phyloP scores from a whole-genome alignment of 768 basidiomycete genomes.

The Crepidotus variabilis region DNA sequence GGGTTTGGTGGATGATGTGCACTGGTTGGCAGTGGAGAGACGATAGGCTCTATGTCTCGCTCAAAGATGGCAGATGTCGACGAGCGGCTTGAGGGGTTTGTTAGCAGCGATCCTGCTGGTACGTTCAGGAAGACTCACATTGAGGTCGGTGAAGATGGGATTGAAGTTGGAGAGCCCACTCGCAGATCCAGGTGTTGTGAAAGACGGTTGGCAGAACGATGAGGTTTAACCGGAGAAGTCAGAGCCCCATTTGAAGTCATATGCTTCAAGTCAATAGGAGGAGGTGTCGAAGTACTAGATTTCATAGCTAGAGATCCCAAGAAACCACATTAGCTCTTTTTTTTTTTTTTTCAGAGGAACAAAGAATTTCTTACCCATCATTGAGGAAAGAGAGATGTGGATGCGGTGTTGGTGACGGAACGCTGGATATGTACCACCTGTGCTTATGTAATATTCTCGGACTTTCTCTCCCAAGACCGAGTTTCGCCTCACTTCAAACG shows the following conservation, averaged over 20 bases:
- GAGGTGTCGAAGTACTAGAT: slow-evolving; percentile 14
- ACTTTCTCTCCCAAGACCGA: background rate
- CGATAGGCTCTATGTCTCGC: slow-evolving; percentile 77
- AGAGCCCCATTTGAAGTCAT: slow-evolving; percentile 46
- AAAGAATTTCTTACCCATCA: background rate
- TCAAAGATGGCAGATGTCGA: slow-evolving; percentile 91
- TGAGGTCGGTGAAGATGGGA: slow-evolving; percentile 77
- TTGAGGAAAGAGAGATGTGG: background rate
- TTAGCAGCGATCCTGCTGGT: slow-evolving; percentile 2
- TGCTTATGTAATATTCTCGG: background rate
- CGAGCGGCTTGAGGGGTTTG: slow-evolving; percentile 43
- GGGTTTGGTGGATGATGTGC: slow-evolving; percentile 47
- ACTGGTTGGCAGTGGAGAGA: slow-evolving; percentile 32
- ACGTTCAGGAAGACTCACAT: slow-evolving; percentile 43
- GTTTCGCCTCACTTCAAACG: background rate
- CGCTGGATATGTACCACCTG: background rate
- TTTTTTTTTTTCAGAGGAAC: background rate
- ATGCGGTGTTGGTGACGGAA: background rate
- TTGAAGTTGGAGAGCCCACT: slow-evolving; percentile 67
- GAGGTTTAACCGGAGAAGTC: slow-evolving; percentile 30
- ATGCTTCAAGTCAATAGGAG: slow-evolving; percentile 45
- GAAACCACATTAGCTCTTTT: background rate
- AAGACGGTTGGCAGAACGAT: slow-evolving; percentile 26
- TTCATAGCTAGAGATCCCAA: background rate
- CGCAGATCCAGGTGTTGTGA: slow-evolving; percentile 47